phyloP scores from a whole-genome alignment of 805 yeast genomes.

The Tetrapisispora nanseiensis region DNA sequence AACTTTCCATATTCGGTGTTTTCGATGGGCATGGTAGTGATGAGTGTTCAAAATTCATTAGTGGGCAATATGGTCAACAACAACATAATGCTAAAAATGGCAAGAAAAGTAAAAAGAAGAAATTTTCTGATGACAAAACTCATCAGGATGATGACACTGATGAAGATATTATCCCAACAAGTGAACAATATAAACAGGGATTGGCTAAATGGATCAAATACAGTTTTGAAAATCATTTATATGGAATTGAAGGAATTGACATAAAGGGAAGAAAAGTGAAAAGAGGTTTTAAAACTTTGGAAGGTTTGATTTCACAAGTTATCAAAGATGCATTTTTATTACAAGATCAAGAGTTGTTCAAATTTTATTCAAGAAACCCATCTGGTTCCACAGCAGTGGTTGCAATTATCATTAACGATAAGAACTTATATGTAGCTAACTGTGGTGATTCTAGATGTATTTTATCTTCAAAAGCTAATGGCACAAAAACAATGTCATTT shows the following conservation, averaged over 20 bases:
- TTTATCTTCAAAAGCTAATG: constrained; percentile 38
- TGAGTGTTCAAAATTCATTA: constrained; percentile 45
- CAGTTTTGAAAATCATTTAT: constrained; percentile 24
- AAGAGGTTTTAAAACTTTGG: constrained; percentile 24
- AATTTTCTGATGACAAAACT: constrained; percentile 3
- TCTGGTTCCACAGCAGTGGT: constrained; percentile 49
- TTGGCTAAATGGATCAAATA: constrained; percentile 23
- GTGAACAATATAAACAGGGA: constrained; percentile 8
- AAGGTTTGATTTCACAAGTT: constrained; percentile 29
- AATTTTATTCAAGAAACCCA: constrained; percentile 30
- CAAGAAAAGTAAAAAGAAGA: constrained; percentile 5
- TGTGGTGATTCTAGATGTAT: constrained; percentile 72
- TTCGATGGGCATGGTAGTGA: constrained; percentile 82
- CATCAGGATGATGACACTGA: neutral
- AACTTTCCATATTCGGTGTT: constrained; percentile 48
- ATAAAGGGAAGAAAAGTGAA: constrained; percentile 4
- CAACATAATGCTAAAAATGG: neutral
- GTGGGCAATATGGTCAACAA: constrained; percentile 18
- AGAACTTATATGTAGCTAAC: constrained; percentile 49
- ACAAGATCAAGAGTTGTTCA: constrained; percentile 37
- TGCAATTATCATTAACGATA: constrained; percentile 35
- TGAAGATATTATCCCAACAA: neutral
- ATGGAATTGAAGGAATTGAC: constrained; percentile 13
- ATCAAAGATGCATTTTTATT: constrained; percentile 37
- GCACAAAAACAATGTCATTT: constrained; percentile 54